These are phyloP conservation scores for Xylaria sp. DNA, from an alignment of 2,329 filamentous ascomycete genomes.

Conservation along the genomic window DNA sequence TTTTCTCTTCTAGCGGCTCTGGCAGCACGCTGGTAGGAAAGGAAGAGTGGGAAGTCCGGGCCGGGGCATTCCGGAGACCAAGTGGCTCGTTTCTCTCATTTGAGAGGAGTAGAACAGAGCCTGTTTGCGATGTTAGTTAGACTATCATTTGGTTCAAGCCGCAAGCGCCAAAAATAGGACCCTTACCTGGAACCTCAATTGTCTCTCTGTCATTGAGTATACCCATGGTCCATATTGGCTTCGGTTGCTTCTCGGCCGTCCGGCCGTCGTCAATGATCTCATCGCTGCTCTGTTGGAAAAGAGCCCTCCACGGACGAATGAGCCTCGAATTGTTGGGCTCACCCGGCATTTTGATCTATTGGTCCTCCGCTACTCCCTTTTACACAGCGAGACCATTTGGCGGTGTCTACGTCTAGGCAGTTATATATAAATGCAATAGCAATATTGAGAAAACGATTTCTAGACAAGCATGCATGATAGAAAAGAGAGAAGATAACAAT, in stretches of 20 bases:
- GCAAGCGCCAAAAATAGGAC: neutral
- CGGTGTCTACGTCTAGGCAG: too few species aligned
- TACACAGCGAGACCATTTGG: neutral
- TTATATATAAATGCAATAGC: neutral
- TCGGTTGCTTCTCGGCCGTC: conserved; percentile 21
- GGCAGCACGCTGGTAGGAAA: conserved; percentile 54
- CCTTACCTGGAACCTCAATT: conserved; percentile 82
- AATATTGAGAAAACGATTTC: neutral
- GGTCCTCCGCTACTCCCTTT: neutral
- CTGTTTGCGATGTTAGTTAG: conserved; percentile 43
- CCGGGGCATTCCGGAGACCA: conserved; percentile 62
- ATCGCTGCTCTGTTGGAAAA: conserved; percentile 28
- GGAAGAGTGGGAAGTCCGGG: conserved; percentile 63
- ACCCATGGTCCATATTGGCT: conserved; percentile 66
- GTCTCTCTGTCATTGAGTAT: conserved; percentile 81
- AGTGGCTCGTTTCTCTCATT: conserved; percentile 62
- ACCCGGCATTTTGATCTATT: conserved; percentile 27
- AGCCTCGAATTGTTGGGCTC: conserved; percentile 18
- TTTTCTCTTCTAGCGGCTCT: conserved; percentile 63
- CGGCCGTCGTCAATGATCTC: conserved; percentile 14
- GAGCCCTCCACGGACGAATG: conserved; percentile 27
- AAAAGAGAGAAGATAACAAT: neutral
- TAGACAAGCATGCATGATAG: neutral
- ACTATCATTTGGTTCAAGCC: neutral
- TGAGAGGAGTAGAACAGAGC: conserved; percentile 63